Conservation (phyloP, 2,329 filamentous ascomycete species). For the Orbilia blumenaviensis region DNA sequence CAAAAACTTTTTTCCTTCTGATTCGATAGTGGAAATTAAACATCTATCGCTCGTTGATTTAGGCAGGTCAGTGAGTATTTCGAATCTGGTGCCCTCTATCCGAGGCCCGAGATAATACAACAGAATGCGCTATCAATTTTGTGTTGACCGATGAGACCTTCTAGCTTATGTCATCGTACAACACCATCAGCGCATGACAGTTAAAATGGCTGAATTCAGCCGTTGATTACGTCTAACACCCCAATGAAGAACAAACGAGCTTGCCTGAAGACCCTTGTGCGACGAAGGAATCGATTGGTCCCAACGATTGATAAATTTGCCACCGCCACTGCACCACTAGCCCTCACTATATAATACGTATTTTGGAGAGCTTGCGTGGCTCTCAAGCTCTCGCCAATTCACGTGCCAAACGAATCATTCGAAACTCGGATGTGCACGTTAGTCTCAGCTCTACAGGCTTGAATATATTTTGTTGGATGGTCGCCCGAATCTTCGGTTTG, state of each 20-base stretch:
- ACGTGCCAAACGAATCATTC: neutral
- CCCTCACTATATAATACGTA: too few species aligned
- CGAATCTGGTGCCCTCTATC: slow-evolving; percentile 1
- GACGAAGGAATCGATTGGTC: too few species aligned
- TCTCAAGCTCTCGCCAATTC: slow-evolving; percentile 10
- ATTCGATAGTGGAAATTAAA: neutral
- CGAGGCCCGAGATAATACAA: slow-evolving; percentile 19
- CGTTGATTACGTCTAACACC: too few species aligned
- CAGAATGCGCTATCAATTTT: neutral
- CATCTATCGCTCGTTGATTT: neutral
- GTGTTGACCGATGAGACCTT: neutral
- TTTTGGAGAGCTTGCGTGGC: neutral
- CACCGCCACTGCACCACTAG: too few species aligned
- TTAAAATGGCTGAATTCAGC: neutral
- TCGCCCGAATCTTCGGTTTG: too few species aligned
- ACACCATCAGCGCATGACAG: neutral
- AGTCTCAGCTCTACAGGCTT: neutral
- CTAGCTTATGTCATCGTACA: slow-evolving; percentile 12
- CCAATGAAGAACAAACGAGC: too few species aligned
- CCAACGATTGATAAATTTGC: neutral
- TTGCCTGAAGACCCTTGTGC: neutral
- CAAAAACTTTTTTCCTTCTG: neutral
- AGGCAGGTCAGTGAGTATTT: neutral
- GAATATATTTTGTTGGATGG: too few species aligned
- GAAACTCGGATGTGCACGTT: neutral